These are phyloP conservation scores for Pichia sp. DNA, from an alignment of 1,139 yeast genomes.

Conservation along the genomic window DNA sequence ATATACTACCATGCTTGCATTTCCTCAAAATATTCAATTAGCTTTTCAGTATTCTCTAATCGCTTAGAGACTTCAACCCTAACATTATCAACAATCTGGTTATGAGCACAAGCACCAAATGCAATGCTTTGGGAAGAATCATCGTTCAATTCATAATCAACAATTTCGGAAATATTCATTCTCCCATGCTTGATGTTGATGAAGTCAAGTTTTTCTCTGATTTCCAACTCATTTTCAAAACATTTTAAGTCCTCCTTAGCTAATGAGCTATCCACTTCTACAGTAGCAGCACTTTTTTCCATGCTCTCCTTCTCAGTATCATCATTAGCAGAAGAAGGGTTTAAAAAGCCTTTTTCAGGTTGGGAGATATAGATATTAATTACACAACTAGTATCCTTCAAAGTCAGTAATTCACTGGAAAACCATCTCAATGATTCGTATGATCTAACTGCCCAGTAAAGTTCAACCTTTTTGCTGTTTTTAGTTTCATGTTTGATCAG, in stretches of 20 bases:
- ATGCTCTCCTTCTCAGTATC: constrained; percentile 3
- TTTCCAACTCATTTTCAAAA: not conserved
- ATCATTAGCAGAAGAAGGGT: constrained; percentile 1
- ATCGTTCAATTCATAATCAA: constrained; percentile 30
- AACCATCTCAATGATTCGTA: constrained; percentile 45
- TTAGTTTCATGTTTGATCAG: constrained; percentile 18
- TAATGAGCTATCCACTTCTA: no score
- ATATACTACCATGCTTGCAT: constrained; percentile 23
- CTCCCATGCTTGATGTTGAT: constrained; percentile 40
- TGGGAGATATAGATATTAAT: constrained; percentile 36
- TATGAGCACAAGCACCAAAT: constrained; percentile 41
- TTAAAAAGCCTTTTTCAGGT: constrained; percentile 19
- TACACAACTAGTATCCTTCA: constrained; percentile 29
- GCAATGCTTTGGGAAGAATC: constrained; percentile 30
- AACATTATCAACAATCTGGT: constrained; percentile 41
- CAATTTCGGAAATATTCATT: constrained; percentile 32
- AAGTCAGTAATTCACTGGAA: constrained; percentile 32
- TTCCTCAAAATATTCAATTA: constrained; percentile 25
- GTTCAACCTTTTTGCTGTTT: constrained; percentile 26
- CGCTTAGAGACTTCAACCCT: constrained; percentile 26
- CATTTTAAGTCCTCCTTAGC: not conserved
- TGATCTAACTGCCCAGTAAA: constrained; percentile 43
- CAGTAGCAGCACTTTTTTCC: not conserved
- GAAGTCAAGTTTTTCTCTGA: constrained; percentile 23
- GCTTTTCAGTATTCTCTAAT: constrained; percentile 7